Percentiles rank a stretch among this genome's conserved stretches.
These are phyloP conservation scores for Phalaenopsis hybrid DNA, from an alignment of 116 monocot genomes.

Conservation along the genomic window DNA sequence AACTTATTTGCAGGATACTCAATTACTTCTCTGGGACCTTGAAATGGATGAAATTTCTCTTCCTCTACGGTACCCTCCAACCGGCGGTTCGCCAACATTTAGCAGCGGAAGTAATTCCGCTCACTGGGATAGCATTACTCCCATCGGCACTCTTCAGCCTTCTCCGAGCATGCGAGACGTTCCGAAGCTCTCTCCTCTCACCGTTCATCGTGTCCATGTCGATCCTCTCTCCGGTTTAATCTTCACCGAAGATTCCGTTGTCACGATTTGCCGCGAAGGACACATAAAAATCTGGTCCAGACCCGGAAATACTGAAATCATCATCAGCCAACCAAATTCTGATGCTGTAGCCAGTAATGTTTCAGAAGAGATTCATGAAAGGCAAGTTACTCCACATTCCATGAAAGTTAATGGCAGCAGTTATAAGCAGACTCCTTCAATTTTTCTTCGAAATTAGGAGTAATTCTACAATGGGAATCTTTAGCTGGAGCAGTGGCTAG, in stretches of 20 bases:
- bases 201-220: slow-evolving; percentile 74
- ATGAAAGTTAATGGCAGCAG: slow-evolving; percentile 15
- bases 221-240: slow-evolving; percentile 84
- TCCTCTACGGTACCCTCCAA: slow-evolving; percentile 48
- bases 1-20: slow-evolving; percentile 56
- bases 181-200: slow-evolving; percentile 79
- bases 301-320: slow-evolving; percentile 36
- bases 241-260: slow-evolving; percentile 68
- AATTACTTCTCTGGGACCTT: slow-evolving; percentile 89
- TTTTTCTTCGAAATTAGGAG: slow-evolving; percentile 21
- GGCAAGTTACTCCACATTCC: slow-evolving; percentile 9
- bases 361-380: slow-evolving; percentile 19
- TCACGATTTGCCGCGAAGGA: slow-evolving; percentile 85
- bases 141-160: slow-evolving; percentile 66
- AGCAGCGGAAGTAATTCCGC: slow-evolving; percentile 65
- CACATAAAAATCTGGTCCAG: slow-evolving; percentile 87
- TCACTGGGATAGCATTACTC: slow-evolving; percentile 66
- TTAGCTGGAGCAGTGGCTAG: background rate
- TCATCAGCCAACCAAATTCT: slow-evolving; percentile 30
- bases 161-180: slow-evolving; percentile 87
- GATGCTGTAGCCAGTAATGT: slow-evolving; percentile 20
- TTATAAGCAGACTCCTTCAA: slow-evolving; percentile 19
- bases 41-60: slow-evolving; percentile 83
- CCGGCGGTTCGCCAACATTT: slow-evolving; percentile 81
- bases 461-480: background rate